Evolutionary conservation across 768 basidiomycete genomes (phyloP).

Genomic region (Psilocybe azurescens): DNA sequence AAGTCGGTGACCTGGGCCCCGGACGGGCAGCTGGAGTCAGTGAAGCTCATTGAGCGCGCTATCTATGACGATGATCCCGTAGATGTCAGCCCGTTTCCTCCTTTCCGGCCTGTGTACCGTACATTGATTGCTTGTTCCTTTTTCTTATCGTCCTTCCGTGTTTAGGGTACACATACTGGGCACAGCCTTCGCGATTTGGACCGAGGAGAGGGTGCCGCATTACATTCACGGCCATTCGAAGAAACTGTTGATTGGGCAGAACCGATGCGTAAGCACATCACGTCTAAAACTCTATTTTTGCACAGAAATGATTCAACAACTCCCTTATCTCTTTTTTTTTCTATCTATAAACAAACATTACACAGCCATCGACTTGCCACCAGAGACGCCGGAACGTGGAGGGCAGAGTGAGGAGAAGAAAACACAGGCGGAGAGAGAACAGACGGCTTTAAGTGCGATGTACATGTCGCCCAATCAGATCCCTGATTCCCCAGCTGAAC

Average conservation of each 20-base stretch:
- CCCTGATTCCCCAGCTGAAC: conserved; percentile 81
- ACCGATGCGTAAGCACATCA: conserved; percentile 68
- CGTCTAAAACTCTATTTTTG: conserved; percentile 21
- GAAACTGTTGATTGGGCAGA: conserved; percentile 89
- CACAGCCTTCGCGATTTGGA: conserved; percentile 87
- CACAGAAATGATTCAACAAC: background rate
- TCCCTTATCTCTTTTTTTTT: background rate
- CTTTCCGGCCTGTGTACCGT: conserved; percentile 44
- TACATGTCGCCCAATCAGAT: conserved; percentile 76
- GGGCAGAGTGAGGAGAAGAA: conserved; percentile 70
- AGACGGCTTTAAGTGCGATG: conserved; percentile 73
- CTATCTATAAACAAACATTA: background rate
- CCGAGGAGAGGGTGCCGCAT: conserved; percentile 83
- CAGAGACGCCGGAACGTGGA: conserved; percentile 66
- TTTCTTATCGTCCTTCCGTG: conserved; percentile 36
- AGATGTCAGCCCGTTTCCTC: conserved; percentile 73
- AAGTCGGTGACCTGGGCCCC: conserved; percentile 83
- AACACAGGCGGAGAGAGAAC: conserved; percentile 79
- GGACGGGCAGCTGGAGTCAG: conserved; percentile 72
- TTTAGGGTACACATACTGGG: conserved; percentile 73
- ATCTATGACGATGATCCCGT: conserved; percentile 88
- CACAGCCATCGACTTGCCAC: conserved; percentile 67
- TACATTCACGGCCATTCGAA: conserved; percentile 85
- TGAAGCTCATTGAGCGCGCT: conserved; percentile 84
- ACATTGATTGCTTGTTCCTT: conserved; percentile 51